Percentiles rank a stretch among this genome's conserved stretches.
Conservation (phyloP, 441 rosid genomes). For the Brassica balearica region DNA sequence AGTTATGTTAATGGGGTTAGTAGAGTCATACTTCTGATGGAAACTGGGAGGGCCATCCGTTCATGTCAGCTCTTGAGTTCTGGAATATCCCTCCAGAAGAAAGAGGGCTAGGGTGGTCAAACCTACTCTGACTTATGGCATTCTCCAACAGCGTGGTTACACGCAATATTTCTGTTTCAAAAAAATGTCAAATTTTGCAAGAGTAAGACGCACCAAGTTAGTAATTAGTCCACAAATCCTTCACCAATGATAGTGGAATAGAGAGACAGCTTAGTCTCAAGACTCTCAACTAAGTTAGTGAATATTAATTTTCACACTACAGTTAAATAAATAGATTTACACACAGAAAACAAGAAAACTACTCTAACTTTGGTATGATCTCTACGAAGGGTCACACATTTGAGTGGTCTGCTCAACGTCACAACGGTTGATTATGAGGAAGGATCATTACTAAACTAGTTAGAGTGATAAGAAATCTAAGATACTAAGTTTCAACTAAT, state of each 20-base stretch:
- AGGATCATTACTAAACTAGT: constrained; percentile 6
- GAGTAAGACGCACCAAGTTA: constrained; percentile 95
- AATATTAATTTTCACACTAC: constrained; percentile 43
- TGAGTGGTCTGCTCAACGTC: constrained; percentile 22
- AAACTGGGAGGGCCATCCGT: constrained; percentile 94
- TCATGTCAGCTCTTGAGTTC: constrained; percentile 95
- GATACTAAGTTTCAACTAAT: constrained; percentile 12
- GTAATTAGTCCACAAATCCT: constrained; percentile 79
- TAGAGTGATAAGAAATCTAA: constrained; percentile 6
- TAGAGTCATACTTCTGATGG: constrained; percentile 98
- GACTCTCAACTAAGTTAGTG: constrained; percentile 53
- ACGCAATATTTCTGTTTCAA: constrained; percentile 99
- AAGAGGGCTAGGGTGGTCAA: constrained; percentile 98
- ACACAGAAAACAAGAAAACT: constrained; percentile 22
- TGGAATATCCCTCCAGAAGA: constrained; percentile 95
- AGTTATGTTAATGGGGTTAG: constrained; percentile 99
- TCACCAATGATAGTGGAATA: constrained; percentile 69
- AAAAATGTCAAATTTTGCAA: constrained; percentile 95
- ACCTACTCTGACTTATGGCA: constrained; percentile 99
- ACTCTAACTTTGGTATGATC: constrained; percentile 12
- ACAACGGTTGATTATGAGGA: background rate
- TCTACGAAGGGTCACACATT: constrained; percentile 16
- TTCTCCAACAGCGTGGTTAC: constrained; percentile 99
- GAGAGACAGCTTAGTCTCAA: constrained; percentile 65
- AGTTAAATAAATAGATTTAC: constrained; percentile 36